Base-by-base conservation (phyloP, 192 early-diverging fungal genomes). In the Coemansia umbellata region DNA sequence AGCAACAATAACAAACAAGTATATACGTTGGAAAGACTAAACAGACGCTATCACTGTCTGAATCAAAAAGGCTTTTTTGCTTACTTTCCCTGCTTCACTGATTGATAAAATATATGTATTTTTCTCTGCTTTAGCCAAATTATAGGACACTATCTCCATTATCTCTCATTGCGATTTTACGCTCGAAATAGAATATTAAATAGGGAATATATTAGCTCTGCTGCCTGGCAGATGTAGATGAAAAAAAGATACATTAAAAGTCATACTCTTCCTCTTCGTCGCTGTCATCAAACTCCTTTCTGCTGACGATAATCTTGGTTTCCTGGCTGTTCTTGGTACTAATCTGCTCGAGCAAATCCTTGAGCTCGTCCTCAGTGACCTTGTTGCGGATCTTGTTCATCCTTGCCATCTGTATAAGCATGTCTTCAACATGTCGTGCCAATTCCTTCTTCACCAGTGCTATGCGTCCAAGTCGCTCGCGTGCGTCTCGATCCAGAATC, bases 341-440 rank as follows among this genome's bases (percentile, higher is more conserved):
- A 37, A 98, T 78, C 56, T 92, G 85, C 50, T 85, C 85, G 31
- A 95, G 80, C 47, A 98, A 62, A 37, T 85, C 90, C 60, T 93
- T 91, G 48, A 98, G 72, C 73, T 90, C 87, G 15, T 80, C 65
- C 57, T 98, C 93, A 22, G 80, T 86, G 21, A 98, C 84, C 63
- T 88, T 91, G 22, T 81, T 80, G 19, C 86, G 79, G 40, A 97
- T 73, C 68, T 94, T 91, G 14, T 88, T 87, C 19, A 80, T 71
- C 63, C 85, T 85, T 4, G 88, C 91, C 94, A 95, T 97, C 23
- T 87, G 82, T 53, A 97, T 83, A 42, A 97, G 78, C 57, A 94
- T 78, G 49, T 92, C 91, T 58, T 97, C 91, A 7, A 55, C 53
- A 9, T 39, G 7, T 14, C 53, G 31, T 1, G 91, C 94, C 69